phyloP scores from a whole-genome alignment of 805 yeast species.

The Spathaspora arborariae region DNA sequence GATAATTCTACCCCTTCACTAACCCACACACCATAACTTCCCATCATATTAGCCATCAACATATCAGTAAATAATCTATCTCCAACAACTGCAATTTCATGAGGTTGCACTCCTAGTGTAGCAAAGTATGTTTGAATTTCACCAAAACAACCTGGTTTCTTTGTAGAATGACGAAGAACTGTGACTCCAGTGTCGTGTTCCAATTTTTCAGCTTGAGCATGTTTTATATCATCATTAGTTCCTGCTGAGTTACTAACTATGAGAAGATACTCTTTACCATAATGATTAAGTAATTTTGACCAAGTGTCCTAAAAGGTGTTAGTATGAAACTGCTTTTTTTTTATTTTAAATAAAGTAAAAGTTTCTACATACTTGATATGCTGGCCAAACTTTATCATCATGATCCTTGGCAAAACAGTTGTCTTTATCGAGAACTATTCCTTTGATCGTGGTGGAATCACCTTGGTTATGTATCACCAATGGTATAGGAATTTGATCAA shows the following conservation, averaged over 20 bases:
- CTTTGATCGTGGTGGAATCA: slow-evolving; percentile 45
- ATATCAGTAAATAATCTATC: slow-evolving; percentile 90
- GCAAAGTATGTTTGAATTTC: slow-evolving; percentile 65
- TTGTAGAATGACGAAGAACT: slow-evolving; percentile 67
- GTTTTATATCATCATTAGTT: slow-evolving; percentile 64
- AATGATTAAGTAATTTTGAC: slow-evolving; percentile 48
- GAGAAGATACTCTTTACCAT: slow-evolving; percentile 61
- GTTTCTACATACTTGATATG: slow-evolving; percentile 40
- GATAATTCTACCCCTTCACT: slow-evolving; percentile 67
- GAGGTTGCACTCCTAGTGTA: slow-evolving; percentile 44
- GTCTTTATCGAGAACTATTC: slow-evolving; percentile 88
- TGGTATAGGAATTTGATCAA: slow-evolving; percentile 60
- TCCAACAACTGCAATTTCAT: slow-evolving; percentile 81
- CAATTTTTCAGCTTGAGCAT: slow-evolving; percentile 55
- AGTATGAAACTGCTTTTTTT: too few species aligned
- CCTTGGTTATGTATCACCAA: slow-evolving; percentile 28
- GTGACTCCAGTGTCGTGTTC: slow-evolving; percentile 65
- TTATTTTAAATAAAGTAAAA: too few species aligned
- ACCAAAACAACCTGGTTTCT: slow-evolving; percentile 75
- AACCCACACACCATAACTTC: slow-evolving; percentile 80
- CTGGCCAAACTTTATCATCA: slow-evolving; percentile 76
- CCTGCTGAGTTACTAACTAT: slow-evolving; percentile 95
- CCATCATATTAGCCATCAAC: slow-evolving; percentile 92
- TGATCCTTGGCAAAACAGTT: slow-evolving; percentile 90
- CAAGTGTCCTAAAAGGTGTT: slow-evolving; percentile 35